Conservation (phyloP, 805 yeast genomes). For the Cephaloascus albidus region DNA sequence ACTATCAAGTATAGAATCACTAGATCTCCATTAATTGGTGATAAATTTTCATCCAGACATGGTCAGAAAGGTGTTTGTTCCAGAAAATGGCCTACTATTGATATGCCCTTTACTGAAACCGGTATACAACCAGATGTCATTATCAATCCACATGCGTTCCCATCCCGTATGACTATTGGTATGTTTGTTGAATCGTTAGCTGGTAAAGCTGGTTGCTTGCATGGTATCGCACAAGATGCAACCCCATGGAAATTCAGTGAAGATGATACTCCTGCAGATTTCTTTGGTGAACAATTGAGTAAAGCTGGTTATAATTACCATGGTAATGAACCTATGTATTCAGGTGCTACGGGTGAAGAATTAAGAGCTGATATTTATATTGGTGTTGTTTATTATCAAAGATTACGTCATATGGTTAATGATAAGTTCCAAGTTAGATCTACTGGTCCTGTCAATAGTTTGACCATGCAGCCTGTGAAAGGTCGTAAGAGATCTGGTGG, state of each 20-base stretch:
- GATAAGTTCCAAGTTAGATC: constrained; percentile 99
- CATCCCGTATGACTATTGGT: constrained; percentile 99
- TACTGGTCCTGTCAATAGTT: constrained; percentile 94
- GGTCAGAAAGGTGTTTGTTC: constrained; percentile 99
- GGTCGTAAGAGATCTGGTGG: constrained; percentile 99
- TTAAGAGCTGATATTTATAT: constrained; percentile 90
- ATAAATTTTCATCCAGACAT: constrained; percentile 94
- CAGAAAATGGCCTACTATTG: constrained; percentile 94
- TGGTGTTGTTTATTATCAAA: constrained; percentile 95
- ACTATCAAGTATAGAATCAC: constrained; percentile 87
- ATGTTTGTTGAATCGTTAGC: constrained; percentile 98
- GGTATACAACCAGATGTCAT: constrained; percentile 98
- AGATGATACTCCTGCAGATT: constrained; percentile 92
- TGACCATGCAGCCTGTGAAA: constrained; percentile 99
- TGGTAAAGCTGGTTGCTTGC: constrained; percentile 98
- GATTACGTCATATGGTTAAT: constrained; percentile 98
- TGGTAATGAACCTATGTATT: constrained; percentile 98
- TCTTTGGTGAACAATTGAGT: constrained; percentile 86
- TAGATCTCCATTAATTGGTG: constrained; percentile 93
- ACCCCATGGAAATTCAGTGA: constrained; percentile 96
- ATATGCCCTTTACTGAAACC: constrained; percentile 93
- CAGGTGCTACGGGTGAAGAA: constrained; percentile 98
- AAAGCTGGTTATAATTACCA: constrained; percentile 93
- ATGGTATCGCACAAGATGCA: constrained; percentile 94
- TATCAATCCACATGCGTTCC: constrained; percentile 98